Evolutionary conservation across 2,329 filamentous ascomycete species (phyloP), one percentile per base, ranked within the genome.

Genomic region (Cercospora citrullina): DNA sequence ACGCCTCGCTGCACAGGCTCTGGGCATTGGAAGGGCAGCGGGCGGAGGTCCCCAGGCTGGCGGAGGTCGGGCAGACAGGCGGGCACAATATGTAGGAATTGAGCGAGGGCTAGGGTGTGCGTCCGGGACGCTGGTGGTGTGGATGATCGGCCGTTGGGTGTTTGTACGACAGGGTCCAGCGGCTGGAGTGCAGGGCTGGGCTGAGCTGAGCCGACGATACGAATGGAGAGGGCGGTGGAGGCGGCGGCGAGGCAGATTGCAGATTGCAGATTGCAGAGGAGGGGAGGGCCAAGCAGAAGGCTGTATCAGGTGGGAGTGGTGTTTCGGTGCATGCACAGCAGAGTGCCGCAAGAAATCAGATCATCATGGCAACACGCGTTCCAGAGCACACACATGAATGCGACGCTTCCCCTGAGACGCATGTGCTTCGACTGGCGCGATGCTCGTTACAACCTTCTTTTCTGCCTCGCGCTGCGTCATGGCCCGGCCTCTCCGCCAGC

Each of bases 1-100:
- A 72, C 65, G 72, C 62, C 62, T 64, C 68, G 58, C 59, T 31
- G 64, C 51, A 60, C 42, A 31, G 36, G 70, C 68, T 60, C 64
- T 61, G 48, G 28, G 64, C 67, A 72, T 72, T 70, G 71, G 71
- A 12, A 66, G 36, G 16, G 60, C 48, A 39, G 60, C 21, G 23
- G 21, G 60, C 36, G 45, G 58, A 61, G 42, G 42, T 26, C 23
- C 36, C 21, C n/a, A 28, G 61, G 28, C 21, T 51, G 61, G 33
- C 45, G 33, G 58, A 39, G 58, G 58, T 10, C 5, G 33, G 36
- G 36, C 58, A 31, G 18, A n/a, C 55, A 31, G 58, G 58, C 21
- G 31, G 36, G 36, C 36, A 42, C 36, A 42, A 42, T 8, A 42
- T 42, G 30, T 23, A 31, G 31, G 58, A 26, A 28, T 28, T 42